A percentile compares a stretch with the other conserved stretches of the same genome.
These are phyloP conservation scores for Wickerhamomyces alni DNA, from an alignment of 805 yeast species.

Conservation along the genomic window DNA sequence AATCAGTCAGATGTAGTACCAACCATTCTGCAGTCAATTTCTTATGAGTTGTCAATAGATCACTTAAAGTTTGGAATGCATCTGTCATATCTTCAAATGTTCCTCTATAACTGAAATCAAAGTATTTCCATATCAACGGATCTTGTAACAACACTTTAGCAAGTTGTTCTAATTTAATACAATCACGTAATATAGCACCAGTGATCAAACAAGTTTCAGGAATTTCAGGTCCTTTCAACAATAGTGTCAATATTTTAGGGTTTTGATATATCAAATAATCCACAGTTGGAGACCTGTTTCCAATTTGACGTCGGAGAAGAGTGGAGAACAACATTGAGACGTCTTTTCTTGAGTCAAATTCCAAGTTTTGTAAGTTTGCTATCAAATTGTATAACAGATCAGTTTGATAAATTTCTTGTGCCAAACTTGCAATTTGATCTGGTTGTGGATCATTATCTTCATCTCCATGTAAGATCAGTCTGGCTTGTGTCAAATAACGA, in stretches of 20 bases:
- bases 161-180: conserved; percentile 71
- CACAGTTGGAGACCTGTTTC: conserved; percentile 76
- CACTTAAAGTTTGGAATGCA: conserved; percentile 72
- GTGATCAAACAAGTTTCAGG: conserved; percentile 67
- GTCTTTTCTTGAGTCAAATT: conserved; percentile 87
- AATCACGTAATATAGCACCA: conserved; percentile 79
- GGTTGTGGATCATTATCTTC: conserved; percentile 53
- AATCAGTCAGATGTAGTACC: conserved; percentile 43
- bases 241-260: conserved; percentile 56
- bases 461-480: conserved; percentile 63
- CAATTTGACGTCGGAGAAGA: conserved; percentile 71
- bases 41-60: conserved; percentile 64
- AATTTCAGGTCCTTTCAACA: conserved; percentile 69
- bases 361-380: conserved; percentile 55
- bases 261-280: conserved; percentile 61
- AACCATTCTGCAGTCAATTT: conserved; percentile 68
- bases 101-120: conserved; percentile 66
- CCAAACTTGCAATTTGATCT: conserved; percentile 52
- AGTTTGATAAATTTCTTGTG: conserved; percentile 70
- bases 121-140: conserved; percentile 72
- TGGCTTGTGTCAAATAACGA: conserved; percentile 57
- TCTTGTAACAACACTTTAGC: conserved; percentile 53
- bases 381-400: conserved; percentile 65
- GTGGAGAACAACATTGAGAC: conserved; percentile 68
- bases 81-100: conserved; percentile 90